Conservation (phyloP, 75 land plant genomes). For the Pinus tabuliformis region DNA sequence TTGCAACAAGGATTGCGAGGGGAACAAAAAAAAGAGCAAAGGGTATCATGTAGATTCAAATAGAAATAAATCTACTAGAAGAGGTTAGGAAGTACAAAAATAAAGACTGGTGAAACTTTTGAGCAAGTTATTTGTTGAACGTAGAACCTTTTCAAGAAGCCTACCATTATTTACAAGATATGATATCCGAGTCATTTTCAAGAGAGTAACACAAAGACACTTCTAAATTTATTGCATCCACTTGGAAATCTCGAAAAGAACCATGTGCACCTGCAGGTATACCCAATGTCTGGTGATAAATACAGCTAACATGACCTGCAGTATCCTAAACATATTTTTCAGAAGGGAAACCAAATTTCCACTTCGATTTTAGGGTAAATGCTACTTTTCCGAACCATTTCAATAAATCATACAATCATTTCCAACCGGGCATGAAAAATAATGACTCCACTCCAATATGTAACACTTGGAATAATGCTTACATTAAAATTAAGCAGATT, state of each 20-base stretch:
- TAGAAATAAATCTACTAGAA: slow-evolving; percentile 80
- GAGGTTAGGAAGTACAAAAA: slow-evolving; percentile 82
- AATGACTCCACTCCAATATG: too few species aligned
- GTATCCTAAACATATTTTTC: slow-evolving; percentile 72
- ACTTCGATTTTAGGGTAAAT: too few species aligned
- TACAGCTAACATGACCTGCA: slow-evolving; percentile 83
- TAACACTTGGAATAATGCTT: too few species aligned
- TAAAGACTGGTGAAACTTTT: slow-evolving; percentile 96
- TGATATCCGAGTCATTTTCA: slow-evolving; percentile 15
- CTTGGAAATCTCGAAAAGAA: slow-evolving; percentile 92
- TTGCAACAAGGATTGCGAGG: slow-evolving; percentile 77
- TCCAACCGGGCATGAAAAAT: too few species aligned
- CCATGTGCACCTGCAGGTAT: slow-evolving; percentile 94
- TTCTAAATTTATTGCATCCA: slow-evolving; percentile 85
- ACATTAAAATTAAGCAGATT: too few species aligned
- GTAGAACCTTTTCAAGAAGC: slow-evolving; percentile 84
- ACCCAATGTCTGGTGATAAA: slow-evolving; percentile 78
- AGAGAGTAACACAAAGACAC: slow-evolving; percentile 37
- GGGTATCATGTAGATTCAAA: slow-evolving; percentile 87
- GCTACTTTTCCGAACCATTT: too few species aligned
- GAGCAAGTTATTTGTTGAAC: slow-evolving; percentile 92
- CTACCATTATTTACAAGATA: slow-evolving; percentile 61
- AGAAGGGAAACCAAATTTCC: too few species aligned
- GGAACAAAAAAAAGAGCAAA: slow-evolving; percentile 74
- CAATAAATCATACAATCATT: too few species aligned